These are phyloP conservation scores for Boletellus ananas DNA, from an alignment of 768 basidiomycete genomes.

Conservation along the genomic window DNA sequence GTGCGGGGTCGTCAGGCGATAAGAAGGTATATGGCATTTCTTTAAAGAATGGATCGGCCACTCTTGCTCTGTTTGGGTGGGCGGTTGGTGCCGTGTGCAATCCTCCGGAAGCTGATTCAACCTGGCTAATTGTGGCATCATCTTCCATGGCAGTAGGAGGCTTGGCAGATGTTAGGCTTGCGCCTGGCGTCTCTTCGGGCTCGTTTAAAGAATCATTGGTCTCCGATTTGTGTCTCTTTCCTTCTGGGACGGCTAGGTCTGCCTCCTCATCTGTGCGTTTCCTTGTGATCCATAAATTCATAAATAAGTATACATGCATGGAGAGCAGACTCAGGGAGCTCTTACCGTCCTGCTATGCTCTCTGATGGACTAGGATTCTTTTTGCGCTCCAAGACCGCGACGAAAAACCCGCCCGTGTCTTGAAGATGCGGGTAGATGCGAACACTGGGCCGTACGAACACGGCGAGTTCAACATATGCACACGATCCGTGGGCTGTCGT, in stretches of 20 bases:
- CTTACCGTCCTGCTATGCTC: constrained; percentile 16
- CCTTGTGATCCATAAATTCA: constrained; percentile 15
- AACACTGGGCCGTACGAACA: constrained; percentile 45
- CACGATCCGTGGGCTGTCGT: neutral
- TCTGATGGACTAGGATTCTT: constrained; percentile 2
- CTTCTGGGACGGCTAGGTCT: constrained; percentile 37
- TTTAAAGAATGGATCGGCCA: constrained; percentile 53
- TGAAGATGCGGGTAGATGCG: constrained; percentile 94
- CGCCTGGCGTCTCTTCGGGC: constrained; percentile 1
- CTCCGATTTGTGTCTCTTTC: constrained; percentile 49
- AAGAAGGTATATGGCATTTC: constrained; percentile 92
- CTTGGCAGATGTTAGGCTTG: constrained; percentile 5
- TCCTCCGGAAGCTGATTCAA: neutral
- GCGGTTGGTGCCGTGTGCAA: neutral
- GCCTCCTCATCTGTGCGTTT: constrained; percentile 51
- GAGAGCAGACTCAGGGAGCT: neutral
- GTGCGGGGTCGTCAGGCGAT: constrained; percentile 60
- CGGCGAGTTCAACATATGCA: neutral
- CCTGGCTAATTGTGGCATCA: neutral
- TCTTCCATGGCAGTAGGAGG: constrained; percentile 2
- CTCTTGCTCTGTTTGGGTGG: constrained; percentile 5
- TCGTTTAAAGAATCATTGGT: constrained; percentile 14
- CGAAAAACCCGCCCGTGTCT: constrained; percentile 96
- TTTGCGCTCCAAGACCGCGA: constrained; percentile 77
- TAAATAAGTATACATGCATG: constrained; percentile 5